These are phyloP conservation scores for Magnolia kwangsiensis DNA, from an alignment of 164 flowering plant genomes.

Conservation along the genomic window DNA sequence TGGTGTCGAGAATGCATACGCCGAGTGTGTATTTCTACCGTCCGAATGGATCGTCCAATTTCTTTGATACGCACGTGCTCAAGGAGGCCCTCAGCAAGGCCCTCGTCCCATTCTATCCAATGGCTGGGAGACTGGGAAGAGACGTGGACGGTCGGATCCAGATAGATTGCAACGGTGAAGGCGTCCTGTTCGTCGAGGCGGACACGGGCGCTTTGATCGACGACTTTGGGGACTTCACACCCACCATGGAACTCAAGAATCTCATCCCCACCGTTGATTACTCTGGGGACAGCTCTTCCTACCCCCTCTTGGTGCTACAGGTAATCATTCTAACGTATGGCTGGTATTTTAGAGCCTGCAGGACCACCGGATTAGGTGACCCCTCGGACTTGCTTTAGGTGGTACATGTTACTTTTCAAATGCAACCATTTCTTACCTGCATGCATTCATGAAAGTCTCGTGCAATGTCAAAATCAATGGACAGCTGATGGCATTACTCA, in stretches of 20 bases:
- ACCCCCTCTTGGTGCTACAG: too few relatives aligned
- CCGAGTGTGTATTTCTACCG: constrained; percentile 26
- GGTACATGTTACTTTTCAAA: too few relatives aligned
- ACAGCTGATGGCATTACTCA: too few relatives aligned
- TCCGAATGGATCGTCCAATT: constrained; percentile 22
- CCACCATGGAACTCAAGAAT: neutral
- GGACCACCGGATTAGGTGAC: too few relatives aligned
- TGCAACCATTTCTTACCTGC: too few relatives aligned
- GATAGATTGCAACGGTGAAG: constrained; percentile 38
- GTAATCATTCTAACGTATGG: too few relatives aligned
- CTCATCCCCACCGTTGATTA: too few relatives aligned
- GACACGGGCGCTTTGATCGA: constrained; percentile 23
- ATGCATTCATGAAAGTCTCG: too few relatives aligned
- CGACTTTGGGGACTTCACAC: constrained; percentile 42
- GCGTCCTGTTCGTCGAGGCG: constrained; percentile 37
- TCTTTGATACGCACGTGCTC: constrained; percentile 22
- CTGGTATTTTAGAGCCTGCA: too few relatives aligned
- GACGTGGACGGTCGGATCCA: constrained; percentile 35
- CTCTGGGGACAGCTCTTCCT: too few relatives aligned
- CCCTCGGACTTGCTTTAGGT: too few relatives aligned
- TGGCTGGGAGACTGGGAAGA: constrained; percentile 34
- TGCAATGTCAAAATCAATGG: too few relatives aligned
- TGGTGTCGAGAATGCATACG: constrained; percentile 29
- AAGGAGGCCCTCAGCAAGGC: constrained; percentile 30
- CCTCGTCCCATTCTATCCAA: constrained; percentile 40